Evolutionary conservation across 495 filamentous ascomycete genomes (phyloP), one percentile per base, ranked within the genome.

Genomic region (Melanomma pulvis-pyrius): DNA sequence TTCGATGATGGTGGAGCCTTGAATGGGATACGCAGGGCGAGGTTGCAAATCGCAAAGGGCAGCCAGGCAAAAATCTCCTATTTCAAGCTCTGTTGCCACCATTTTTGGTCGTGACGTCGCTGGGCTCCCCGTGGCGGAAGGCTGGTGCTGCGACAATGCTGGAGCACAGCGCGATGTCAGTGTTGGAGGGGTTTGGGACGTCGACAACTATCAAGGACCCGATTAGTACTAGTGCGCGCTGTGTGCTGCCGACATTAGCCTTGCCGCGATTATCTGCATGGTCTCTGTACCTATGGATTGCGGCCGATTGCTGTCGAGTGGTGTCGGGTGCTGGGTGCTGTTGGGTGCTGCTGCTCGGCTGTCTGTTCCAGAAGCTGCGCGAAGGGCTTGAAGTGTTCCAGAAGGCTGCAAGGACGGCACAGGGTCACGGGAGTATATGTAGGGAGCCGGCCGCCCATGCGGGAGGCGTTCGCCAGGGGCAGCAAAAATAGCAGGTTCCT

Each of bases 401-500:
- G 55, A 66, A 54, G 32, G 30, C 17, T 39, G 30, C 36, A 32
- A 29, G 55, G 13, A 29, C 47, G 36, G 19, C 13, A 24, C 47
- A 30, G 47, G 56, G 52, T 15, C 46, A 47, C 32, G 57, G 19
- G 32, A 13, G 7, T 48, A 59, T 62, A 61, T 57, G 65, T 62
- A 61, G 50, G 39, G 21, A 61, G 39, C 39, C 21, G 58, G 11
- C 11, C 7, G 44, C 28, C 32, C n/a, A 34, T 13, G 12, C 22
- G 8, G 63, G 26, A 21, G 57, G 30, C 48, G 28, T 34, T 47
- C 22, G 41, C 19, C 22, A 22, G 22, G 59, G 22, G n/a, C 19
- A 36, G 51, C 65, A 68, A 59, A 68, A 68, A 68, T 68, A 68
- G 65, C 41, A 63, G 22, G 59, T 68, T 57, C 65, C 65, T 68